A percentile compares a stretch with the other conserved stretches of the same genome.
Evolutionary conservation across 768 basidiomycete genomes (phyloP).

Genomic region (Leucocoprinus birnbaumii): DNA sequence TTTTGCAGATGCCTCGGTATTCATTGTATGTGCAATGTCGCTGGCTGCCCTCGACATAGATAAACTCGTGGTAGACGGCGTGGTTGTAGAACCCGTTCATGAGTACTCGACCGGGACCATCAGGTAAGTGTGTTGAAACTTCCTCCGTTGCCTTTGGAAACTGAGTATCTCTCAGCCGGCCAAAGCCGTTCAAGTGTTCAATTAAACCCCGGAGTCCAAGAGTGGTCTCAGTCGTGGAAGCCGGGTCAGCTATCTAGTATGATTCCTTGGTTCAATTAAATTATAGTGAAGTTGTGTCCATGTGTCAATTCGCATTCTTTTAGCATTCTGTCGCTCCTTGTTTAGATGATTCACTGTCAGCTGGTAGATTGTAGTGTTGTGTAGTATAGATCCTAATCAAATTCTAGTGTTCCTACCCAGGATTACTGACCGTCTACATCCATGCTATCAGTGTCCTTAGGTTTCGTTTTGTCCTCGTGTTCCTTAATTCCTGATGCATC

Average conservation of each 20-base stretch:
- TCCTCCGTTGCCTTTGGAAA: background rate
- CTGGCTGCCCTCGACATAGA: conserved; percentile 50
- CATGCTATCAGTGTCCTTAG: conserved; percentile 7
- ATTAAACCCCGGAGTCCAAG: conserved; percentile 61
- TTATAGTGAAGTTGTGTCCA: background rate
- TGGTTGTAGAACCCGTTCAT: conserved; percentile 47
- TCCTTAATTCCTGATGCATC: background rate
- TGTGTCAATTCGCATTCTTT: background rate
- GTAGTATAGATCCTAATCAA: conserved; percentile 4
- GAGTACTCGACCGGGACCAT: conserved; percentile 63
- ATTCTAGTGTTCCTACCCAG: background rate
- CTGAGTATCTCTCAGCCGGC: conserved; percentile 40
- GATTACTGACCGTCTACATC: conserved; percentile 3
- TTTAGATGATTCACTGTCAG: background rate
- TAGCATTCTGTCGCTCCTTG: background rate
- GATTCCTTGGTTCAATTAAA: background rate
- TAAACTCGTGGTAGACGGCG: conserved; percentile 42
- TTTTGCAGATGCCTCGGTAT: conserved; percentile 53
- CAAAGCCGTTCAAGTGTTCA: conserved; percentile 57
- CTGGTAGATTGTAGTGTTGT: background rate
- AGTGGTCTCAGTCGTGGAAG: conserved; percentile 50
- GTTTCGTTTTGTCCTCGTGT: background rate
- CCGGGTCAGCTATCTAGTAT: conserved; percentile 26
- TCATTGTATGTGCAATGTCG: conserved; percentile 49
- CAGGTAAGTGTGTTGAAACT: conserved; percentile 34